phyloP scores from a whole-genome alignment of 2,329 filamentous ascomycete genomes.

The Phaeomoniella chlamydospora region DNA sequence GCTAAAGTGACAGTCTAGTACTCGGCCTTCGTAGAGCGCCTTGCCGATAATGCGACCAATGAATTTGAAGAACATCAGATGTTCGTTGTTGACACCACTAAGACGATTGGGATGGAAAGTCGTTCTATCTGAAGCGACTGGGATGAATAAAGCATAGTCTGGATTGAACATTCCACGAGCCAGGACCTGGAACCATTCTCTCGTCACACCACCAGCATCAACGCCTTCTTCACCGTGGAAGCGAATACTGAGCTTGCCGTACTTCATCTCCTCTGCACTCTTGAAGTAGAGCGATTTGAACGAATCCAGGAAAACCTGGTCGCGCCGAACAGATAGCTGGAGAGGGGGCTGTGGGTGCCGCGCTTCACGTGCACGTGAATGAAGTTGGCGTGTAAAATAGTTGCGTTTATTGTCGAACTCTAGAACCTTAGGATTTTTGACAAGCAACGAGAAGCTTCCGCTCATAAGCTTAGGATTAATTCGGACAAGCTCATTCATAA shows the following conservation, averaged over 20 bases:
- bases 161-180: slow-evolving; percentile 98
- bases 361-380: slow-evolving; percentile 55
- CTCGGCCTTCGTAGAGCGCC: slow-evolving; percentile 85
- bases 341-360: slow-evolving; percentile 63
- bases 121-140: slow-evolving; percentile 90
- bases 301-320: slow-evolving; percentile 94
- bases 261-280: slow-evolving; percentile 92
- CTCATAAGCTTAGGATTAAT: slow-evolving; percentile 98
- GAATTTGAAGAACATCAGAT: slow-evolving; percentile 98
- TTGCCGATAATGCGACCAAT: slow-evolving; percentile 98
- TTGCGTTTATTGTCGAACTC: slow-evolving; percentile 99
- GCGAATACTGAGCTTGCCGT: slow-evolving; percentile 92
- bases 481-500: slow-evolving; percentile 92
- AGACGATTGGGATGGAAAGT: slow-evolving; percentile 97
- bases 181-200: slow-evolving; percentile 98
- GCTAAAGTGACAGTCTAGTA: slow-evolving; percentile 97
- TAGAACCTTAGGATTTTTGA: slow-evolving; percentile 96
- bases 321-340: slow-evolving; percentile 78
- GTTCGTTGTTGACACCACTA: slow-evolving; percentile 87
- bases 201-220: slow-evolving; percentile 90
- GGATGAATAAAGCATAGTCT: slow-evolving; percentile 91
- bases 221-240: slow-evolving; percentile 97
- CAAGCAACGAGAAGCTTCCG: slow-evolving; percentile 85
- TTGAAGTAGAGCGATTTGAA: slow-evolving; percentile 99
- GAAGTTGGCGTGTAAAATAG: slow-evolving; percentile 91